Evolutionary conservation across 805 yeast genomes (phyloP), one percentile per base, ranked within the genome.

Genomic region (Candida quercuum): DNA sequence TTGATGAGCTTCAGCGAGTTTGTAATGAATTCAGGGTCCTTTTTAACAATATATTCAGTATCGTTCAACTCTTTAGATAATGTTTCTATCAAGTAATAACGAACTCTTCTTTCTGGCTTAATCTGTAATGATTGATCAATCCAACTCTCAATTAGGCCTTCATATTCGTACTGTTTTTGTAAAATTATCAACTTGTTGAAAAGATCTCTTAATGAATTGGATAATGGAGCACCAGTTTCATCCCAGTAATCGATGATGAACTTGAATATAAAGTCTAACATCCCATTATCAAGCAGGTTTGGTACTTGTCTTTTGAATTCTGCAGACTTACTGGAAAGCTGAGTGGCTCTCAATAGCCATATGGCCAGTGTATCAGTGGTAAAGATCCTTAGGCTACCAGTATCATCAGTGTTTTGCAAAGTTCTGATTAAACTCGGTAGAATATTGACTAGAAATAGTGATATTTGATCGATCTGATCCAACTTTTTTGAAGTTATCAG

Each of bases 201-300:
- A 32, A 87, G 51, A 23, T 77, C 84, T 38, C 67, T 72, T 36
- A 86, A 56, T 0, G 94, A 80, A 51, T 82, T 85, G 6, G 81
- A 76, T 20, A 85, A 56, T 0, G 94, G 79, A 2, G 84, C 76
- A 5, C 82, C 79, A 2, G 85, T 72, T 35, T 80, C 85, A 37
- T 75, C 76, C 78, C 88, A 79, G 54, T 74, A 78, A 46, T 79
- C 88, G 27, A 81, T 59, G 12, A 82, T 69, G 54, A 73, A 82
- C 18, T 64, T 64, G 49, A 75, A 74, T 2, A 78, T 38, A 20
- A 57, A 54, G 31, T 45, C 46, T 6, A 68, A 48, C 12, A 42
- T 38, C 3, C 30, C 41, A 16, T 38, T 40, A 8, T 53, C 38
- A 9, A 59, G 32, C 14, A 51, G 33, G 1, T 40, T 40, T 16